phyloP scores from a whole-genome alignment of 768 basidiomycete genomes.

The Boletellus sp. region DNA sequence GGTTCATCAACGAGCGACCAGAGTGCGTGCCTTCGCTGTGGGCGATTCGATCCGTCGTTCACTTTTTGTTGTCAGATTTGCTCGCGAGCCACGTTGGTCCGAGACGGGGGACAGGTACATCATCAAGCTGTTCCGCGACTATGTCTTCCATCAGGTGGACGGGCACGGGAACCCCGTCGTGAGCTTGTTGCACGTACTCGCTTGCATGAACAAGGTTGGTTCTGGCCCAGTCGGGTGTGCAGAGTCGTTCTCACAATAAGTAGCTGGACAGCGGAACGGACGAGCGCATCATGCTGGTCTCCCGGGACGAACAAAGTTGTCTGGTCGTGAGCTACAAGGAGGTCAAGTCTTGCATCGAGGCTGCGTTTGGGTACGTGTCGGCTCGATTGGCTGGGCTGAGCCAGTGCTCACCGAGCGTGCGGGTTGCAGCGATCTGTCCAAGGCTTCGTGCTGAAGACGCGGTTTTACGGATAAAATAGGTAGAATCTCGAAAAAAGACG shows the following conservation, averaged over 20 bases:
- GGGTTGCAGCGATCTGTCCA: slow-evolving; percentile 44
- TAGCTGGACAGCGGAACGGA: slow-evolving; percentile 93
- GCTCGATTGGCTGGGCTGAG: not conserved
- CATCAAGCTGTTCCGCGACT: slow-evolving; percentile 96
- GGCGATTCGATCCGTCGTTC: not conserved
- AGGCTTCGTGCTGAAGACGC: slow-evolving; percentile 20
- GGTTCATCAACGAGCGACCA: slow-evolving; percentile 98
- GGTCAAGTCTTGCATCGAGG: slow-evolving; percentile 79
- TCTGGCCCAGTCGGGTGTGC: not conserved
- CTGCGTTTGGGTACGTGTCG: slow-evolving; percentile 68
- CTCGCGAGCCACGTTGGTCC: slow-evolving; percentile 95
- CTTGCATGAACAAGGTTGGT: slow-evolving; percentile 88
- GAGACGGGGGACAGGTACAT: slow-evolving; percentile 98
- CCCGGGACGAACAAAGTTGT: slow-evolving; percentile 94
- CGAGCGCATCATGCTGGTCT: slow-evolving; percentile 91
- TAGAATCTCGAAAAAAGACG: slow-evolving; percentile 65
- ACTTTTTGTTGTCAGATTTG: slow-evolving; percentile 61
- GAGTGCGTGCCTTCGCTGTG: slow-evolving; percentile 59
- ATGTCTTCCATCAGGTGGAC: slow-evolving; percentile 96
- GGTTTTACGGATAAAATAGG: slow-evolving; percentile 45
- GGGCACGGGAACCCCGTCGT: slow-evolving; percentile 85
- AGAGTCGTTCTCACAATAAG: not conserved
- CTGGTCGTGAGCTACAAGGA: slow-evolving; percentile 92
- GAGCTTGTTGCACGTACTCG: slow-evolving; percentile 86
- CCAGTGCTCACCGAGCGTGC: not conserved